Evolutionary conservation across 2,329 filamentous ascomycete species (phyloP).

Genomic region (Aspergillus sp.): DNA sequence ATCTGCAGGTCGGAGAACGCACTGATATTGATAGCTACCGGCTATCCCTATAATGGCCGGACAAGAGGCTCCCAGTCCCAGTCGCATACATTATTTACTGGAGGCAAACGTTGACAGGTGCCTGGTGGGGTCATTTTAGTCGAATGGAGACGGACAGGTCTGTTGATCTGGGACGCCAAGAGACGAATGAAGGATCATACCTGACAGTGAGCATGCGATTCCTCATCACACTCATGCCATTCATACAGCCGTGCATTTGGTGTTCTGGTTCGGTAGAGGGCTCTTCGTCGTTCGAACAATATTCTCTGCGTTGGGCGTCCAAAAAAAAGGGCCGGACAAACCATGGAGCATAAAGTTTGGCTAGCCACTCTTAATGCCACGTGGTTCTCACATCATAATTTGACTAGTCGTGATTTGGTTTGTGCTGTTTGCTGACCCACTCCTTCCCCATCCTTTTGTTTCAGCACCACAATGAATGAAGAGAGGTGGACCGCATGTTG

Average conservation of each 20-base stretch:
- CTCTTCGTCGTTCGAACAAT: neutral
- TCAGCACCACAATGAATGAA: neutral
- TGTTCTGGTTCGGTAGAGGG: too few relatives aligned
- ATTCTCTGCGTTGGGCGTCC: neutral
- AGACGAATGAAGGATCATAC: neutral
- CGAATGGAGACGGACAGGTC: neutral
- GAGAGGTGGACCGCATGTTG: neutral
- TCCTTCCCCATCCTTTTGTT: neutral
- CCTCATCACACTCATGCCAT: neutral
- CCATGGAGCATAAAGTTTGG: conserved; percentile 11
- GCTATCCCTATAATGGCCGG: too few relatives aligned
- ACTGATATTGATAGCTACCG: too few relatives aligned
- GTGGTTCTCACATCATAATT: conserved; percentile 1
- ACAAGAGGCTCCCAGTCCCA: too few relatives aligned
- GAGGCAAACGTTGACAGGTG: neutral
- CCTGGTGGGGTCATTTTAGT: neutral
- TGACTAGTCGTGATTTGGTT: neutral
- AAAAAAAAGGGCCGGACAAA: neutral
- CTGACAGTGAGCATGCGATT: neutral
- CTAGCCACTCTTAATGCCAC: conserved; percentile 12
- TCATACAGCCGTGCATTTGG: too few relatives aligned
- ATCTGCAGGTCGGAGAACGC: too few relatives aligned
- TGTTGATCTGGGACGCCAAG: too few relatives aligned
- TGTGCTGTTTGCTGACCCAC: neutral
- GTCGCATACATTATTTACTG: too few relatives aligned